A percentile compares a stretch with the other conserved stretches of the same genome.
These are phyloP conservation scores for Linnemannia hyalina DNA, from an alignment of 192 early-diverging fungal genomes.

Conservation along the genomic window DNA sequence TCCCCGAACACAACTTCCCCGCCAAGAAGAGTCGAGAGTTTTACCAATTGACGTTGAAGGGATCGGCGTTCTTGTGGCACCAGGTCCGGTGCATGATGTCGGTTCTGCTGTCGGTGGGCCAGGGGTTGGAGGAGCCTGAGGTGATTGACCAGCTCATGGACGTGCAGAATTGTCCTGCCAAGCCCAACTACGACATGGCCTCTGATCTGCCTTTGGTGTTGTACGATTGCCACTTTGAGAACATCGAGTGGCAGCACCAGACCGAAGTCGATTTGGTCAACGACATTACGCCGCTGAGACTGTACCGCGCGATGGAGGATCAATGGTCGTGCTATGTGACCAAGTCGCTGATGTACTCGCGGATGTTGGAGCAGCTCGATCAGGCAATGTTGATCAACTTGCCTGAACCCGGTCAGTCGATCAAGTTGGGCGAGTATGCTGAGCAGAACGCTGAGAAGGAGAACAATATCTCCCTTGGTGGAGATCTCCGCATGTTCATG, in stretches of 20 bases:
- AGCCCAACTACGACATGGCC: conserved; percentile 95
- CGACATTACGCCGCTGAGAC: conserved; percentile 44
- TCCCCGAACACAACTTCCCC: conserved; percentile 39
- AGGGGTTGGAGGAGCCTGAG: conserved; percentile 79
- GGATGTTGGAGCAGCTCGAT: conserved; percentile 55
- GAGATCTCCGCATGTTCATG: conserved; percentile 55
- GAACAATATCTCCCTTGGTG: conserved; percentile 52
- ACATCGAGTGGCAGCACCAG: conserved; percentile 72
- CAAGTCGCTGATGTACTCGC: conserved; percentile 62
- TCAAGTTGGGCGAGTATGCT: conserved; percentile 39
- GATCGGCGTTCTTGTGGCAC: conserved; percentile 97
- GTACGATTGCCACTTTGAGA: conserved; percentile 85
- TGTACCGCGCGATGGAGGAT: conserved; percentile 63
- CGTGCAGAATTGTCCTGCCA: conserved; percentile 69
- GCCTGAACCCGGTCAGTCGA: conserved; percentile 27
- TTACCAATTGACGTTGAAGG: conserved; percentile 82
- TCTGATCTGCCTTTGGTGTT: conserved; percentile 90
- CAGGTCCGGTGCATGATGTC: conserved; percentile 98
- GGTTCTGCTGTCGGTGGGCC: conserved; percentile 88
- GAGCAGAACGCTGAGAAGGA: conserved; percentile 35
- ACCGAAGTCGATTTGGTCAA: conserved; percentile 47
- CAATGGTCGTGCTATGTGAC: conserved; percentile 64
- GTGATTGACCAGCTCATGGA: conserved; percentile 81
- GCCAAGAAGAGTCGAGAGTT: conserved; percentile 56
- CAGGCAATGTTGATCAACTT: conserved; percentile 39